Evolutionary conservation across 495 filamentous ascomycete genomes (phyloP), one percentile per base, ranked within the genome.

Genomic region (Penicillium desertorum): DNA sequence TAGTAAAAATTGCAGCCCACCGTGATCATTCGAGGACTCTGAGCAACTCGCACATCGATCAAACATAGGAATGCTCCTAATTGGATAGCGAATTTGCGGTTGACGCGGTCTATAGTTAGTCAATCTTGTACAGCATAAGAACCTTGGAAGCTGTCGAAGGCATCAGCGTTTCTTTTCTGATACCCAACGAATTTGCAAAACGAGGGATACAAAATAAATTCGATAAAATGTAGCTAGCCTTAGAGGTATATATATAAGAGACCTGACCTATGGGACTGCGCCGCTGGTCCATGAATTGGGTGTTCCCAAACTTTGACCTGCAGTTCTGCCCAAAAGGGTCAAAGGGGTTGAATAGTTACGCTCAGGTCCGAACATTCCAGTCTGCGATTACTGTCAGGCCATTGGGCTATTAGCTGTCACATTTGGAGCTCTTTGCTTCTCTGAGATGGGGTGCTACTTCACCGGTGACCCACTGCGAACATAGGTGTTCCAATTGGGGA

Each of bases 1-100:
- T 81, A 79, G 82, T 77, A 5, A 87, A 69, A 48, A 87, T 84
- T 84, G 36, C 85, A 81, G 7, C 86, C 86, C 41, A 82, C 71
- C 12, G 86, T 75, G 58, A 87, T 82, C 76, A 83, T 82, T 0
- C 77, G 73, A 47, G 86, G 62, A 53, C 83, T 79, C 17, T 66
- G 60, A 49, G 79, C 72, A 30, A 79, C 71, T 77, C 11, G 30
- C 11, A 11, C 11, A 16, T 83, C 84, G 19, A 84, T 37, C 39
- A 79, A 62, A 62, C 80, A 81, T 45, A 87, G 76, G 9, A 80
- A 48, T 9, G 83, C 79, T 16, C 82, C 80, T 58, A 80, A 75
- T 56, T 83, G 77, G 46, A 86, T 83, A 76, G 4, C 30, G 30
- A 75, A 55, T 77, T 81, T 25, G 3, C 81, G 76, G 7, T 81